Base-by-base conservation (phyloP, 495 filamentous ascomycete species). In the Aspergillus cavernicola region DNA sequence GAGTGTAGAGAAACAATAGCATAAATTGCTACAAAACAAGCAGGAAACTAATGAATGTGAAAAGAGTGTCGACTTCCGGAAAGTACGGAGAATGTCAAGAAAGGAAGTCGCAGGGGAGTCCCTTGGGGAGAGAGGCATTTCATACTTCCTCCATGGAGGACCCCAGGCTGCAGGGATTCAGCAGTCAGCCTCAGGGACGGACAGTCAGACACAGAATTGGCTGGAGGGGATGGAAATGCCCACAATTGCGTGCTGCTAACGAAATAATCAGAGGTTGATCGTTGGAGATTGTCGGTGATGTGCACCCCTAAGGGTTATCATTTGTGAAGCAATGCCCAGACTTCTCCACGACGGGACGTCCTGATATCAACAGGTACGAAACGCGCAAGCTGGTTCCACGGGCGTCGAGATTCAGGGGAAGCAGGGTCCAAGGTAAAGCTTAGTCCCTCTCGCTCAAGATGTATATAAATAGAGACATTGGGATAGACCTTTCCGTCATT, bases 351-450 rank as follows among this genome's bases (percentile, higher is more conserved):
- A 36, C 46, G 45, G 50, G 53, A 55, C 36, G 40, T 22, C 16
- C 42, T 59, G 60, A 57, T 51, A 56, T 59, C 56, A 53, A 42
- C 50, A 32, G 45, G 23, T 29, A 35, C 36, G 32, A 36, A 62
- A 62, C 60, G 28, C 60, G 60, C 60, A 62, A 62, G 52, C 56
- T 52, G 23, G 60, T 32, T 38, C 60, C 60, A 62, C 60, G 31
- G 18, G 24, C 16, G 19, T 50, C 49, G 26, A 43, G 36, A 40
- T 33, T 48, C 52, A 50, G 44, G 50, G 48, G 46, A 10, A 35
- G 1, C 36, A 32, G 28, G 33, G 35, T 39, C 36, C 35, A 29
- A 24, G 42, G 16, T 3, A 33, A 54, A 54, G 42, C 42, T 54
- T 54, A 47, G 39, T 44, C 32, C 24, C 16, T 35, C 31, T 18